Conservation (phyloP, 108 stramenopile species). For the Stephanodiscus minutulus region DNA sequence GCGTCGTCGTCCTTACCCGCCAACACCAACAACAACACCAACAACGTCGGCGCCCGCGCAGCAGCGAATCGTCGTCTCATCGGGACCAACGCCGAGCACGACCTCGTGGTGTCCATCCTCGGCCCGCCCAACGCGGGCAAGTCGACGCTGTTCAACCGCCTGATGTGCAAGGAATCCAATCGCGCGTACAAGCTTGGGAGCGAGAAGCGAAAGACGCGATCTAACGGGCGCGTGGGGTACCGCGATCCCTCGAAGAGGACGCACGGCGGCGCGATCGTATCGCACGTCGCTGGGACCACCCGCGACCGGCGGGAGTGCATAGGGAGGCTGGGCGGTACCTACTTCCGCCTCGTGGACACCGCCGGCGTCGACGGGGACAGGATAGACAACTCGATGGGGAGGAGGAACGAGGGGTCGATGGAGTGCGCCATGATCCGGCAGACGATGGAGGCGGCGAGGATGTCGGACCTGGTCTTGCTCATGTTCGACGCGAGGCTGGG, state of each 20-base stretch:
- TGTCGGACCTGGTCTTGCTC: constrained; percentile 76
- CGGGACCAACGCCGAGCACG: constrained; percentile 37
- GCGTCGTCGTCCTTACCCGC: no score
- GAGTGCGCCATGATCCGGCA: constrained; percentile 81
- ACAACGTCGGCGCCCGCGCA: no score
- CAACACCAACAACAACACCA: neutral
- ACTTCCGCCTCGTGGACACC: constrained; percentile 86
- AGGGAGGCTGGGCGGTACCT: constrained; percentile 80
- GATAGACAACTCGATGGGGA: constrained; percentile 56
- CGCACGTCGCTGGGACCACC: constrained; percentile 82
- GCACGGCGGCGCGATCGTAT: constrained; percentile 84
- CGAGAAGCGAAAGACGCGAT: constrained; percentile 39
- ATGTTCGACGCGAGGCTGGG: constrained; percentile 84
- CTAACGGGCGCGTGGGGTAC: constrained; percentile 49
- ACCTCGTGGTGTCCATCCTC: constrained; percentile 70
- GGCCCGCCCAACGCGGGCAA: constrained; percentile 94
- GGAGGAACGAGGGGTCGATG: constrained; percentile 34
- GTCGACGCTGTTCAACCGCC: constrained; percentile 84
- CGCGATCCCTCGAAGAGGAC: constrained; percentile 41
- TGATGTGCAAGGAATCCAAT: constrained; percentile 80
- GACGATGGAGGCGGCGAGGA: constrained; percentile 73
- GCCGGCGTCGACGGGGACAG: constrained; percentile 92
- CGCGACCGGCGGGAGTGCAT: constrained; percentile 85
- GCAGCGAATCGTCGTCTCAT: neutral
- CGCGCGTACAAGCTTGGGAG: constrained; percentile 61